Evolutionary conservation across 306 rosid species (phyloP), one percentile per base, ranked within the genome.

Genomic region (Sophora flavescens): DNA sequence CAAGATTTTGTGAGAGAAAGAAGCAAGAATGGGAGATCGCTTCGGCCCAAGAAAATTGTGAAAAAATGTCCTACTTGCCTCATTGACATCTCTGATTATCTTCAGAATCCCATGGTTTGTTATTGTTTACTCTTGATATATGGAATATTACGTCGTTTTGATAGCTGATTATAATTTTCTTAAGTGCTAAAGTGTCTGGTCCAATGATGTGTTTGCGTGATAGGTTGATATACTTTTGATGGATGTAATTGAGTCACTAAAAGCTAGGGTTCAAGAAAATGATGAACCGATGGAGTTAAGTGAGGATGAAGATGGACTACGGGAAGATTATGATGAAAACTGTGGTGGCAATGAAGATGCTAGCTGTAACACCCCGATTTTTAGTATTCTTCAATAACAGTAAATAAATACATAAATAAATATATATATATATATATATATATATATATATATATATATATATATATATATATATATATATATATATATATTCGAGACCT

Each of bases 141-240:
- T 52, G 33, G 36, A 22, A 63, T 74, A 42, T 73, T 70, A n/a
- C n/a, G n/a, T n/a, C 11, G n/a, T 38, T 38, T 5, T 8, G 42
- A 7, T 38, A 6, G 42, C 1, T 38, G 0, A 6, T 38, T 38
- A 38, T 38, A 9, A 38, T 38, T 5, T 6, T 38, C 2, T 38
- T 38, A 38, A 38, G 8, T 38, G 8, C 42, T 38, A 39, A 38
- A 38, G 18, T 3, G 45, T 53, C 41, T 70, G 41, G 18, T 75
- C 36, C 32, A 54, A 15, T 76, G 77, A 79, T 51, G 79, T 59
- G 63, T 57, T 71, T 82, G 51, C 36, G 36, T 47, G 50, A 69
- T 87, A 92, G 97, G 90, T 92, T 51, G 89, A 90, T 53, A 53
- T 85, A 78, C 88, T 88, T 67, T 48, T 88, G 59, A 82, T 69